Conservation (phyloP, 1,284 basidiomycete species). For the Vanrija humicola region DNA sequence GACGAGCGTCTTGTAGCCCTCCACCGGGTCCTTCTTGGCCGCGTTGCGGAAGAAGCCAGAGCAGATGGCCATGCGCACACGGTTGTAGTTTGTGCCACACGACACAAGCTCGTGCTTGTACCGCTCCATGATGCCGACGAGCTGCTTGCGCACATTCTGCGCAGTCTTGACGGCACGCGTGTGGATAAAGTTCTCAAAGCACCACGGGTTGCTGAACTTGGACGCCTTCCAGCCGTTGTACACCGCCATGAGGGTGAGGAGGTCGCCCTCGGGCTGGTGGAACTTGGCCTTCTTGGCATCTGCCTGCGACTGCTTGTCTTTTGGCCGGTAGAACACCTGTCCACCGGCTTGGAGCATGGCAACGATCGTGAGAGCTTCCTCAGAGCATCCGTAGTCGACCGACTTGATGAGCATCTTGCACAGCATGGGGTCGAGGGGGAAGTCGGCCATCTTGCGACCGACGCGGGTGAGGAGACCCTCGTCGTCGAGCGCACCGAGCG, state of each 20-base stretch:
- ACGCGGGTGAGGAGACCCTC: constrained; percentile 91
- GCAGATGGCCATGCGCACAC: constrained; percentile 90
- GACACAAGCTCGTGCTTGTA: constrained; percentile 87
- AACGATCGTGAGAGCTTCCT: constrained; percentile 94
- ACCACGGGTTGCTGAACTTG: constrained; percentile 95
- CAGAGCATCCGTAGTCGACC: constrained; percentile 92
- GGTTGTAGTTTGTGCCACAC: constrained; percentile 85
- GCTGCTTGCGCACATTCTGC: constrained; percentile 90
- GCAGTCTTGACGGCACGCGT: constrained; percentile 95
- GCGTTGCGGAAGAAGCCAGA: constrained; percentile 95
- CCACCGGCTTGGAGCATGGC: constrained; percentile 93
- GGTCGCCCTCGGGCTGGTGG: constrained; percentile 84
- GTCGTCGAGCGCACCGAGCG: constrained; percentile 91
- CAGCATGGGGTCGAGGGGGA: constrained; percentile 93
- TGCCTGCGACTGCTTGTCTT: constrained; percentile 98
- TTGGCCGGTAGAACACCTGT: constrained; percentile 94
- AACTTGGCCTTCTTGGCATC: constrained; percentile 52
- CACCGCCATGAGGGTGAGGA: constrained; percentile 89
- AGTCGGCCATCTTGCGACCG: constrained; percentile 98
- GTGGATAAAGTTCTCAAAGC: constrained; percentile 96
- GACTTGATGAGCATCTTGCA: constrained; percentile 99
- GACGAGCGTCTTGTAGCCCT: constrained; percentile 95
- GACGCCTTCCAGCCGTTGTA: constrained; percentile 98
- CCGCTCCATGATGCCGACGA: constrained; percentile 97
- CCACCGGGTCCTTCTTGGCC: constrained; percentile 69